Base-by-base conservation (phyloP, 164 flowering plant genomes). In the Buxus sempervirens region DNA sequence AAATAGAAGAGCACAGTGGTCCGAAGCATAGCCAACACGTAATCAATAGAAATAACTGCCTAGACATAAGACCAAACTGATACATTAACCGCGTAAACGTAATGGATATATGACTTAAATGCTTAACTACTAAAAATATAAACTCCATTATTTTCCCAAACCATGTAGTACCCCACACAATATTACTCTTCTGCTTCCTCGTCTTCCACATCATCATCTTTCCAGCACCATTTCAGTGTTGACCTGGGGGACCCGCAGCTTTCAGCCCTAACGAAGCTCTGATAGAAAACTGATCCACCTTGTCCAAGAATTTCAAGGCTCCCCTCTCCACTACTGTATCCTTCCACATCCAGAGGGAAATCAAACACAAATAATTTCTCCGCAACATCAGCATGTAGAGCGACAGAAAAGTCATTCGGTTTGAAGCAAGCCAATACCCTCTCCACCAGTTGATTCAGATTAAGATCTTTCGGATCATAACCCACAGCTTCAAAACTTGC, bases 401-500 rank as follows among this genome's bases (percentile, higher is more conserved):
- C 87, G 9, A 92, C 61, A 28, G 95, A 88, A 60, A 92, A 92
- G 60, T 87, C 90, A 0, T 63, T 62, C 0, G 98, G 96, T 23
- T 82, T 48, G 64, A 92, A 92, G 77, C 95, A 88, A 4, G 61
- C 76, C 78, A 92, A 66, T 1, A 87, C 98, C 80, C 96, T 82
- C 64, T 82, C 84, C 14, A 92, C 28, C 74, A 92, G 58, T 28
- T 72, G 58, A n/a, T 15, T 54, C 75, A 86, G 62, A 25, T 82
- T 67, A 65, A 86, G 66, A 0, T 15, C 68, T 22, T 78, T 71
- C 5, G 79, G 77, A 66, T 87, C 81, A 70, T 85, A 90, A 0
- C 94, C 98, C 2, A 72, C 82, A 0, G 89, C 80, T 76, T 92
- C 97, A 75, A 88, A 92, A 63, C 96, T 90, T 0, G 97, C 93